A percentile compares a stretch with the other conserved stretches of the same genome.
Evolutionary conservation across 116 monocot genomes (phyloP).

Genomic region (Dioscorea cayenensis): DNA sequence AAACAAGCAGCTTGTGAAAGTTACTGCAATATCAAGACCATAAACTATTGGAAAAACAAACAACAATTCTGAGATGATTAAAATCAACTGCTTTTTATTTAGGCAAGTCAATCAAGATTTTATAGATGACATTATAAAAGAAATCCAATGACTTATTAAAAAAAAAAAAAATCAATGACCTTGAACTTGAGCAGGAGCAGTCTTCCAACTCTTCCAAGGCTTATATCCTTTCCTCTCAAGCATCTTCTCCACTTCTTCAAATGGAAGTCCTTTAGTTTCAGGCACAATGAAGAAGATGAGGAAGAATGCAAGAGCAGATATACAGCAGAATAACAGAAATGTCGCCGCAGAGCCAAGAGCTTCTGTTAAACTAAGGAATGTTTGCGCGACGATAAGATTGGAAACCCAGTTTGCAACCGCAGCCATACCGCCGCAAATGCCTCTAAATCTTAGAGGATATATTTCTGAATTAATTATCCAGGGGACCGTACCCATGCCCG

Average conservation of each 20-base stretch:
- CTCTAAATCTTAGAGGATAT: conserved; percentile 66
- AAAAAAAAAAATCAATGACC: neutral
- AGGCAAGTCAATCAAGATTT: too few species aligned
- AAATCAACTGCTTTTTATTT: neutral
- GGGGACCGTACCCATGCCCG: conserved; percentile 90
- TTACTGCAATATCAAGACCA: too few species aligned
- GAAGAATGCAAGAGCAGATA: conserved; percentile 41
- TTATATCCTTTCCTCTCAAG: conserved; percentile 35
- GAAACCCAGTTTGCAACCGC: conserved; percentile 86
- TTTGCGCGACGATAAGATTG: conserved; percentile 64
- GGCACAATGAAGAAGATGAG: conserved; percentile 57
- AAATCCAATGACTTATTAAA: too few species aligned
- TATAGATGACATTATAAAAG: too few species aligned
- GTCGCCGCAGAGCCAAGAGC: conserved; percentile 57
- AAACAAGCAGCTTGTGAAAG: too few species aligned
- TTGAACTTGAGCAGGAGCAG: neutral
- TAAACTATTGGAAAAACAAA: too few species aligned
- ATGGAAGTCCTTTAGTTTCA: conserved; percentile 68
- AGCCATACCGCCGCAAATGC: conserved; percentile 78
- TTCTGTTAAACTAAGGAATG: conserved; percentile 61
- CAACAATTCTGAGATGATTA: too few species aligned
- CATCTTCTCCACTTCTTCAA: conserved; percentile 83
- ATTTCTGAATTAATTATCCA: conserved; percentile 95
- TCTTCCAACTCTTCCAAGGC: conserved; percentile 48
- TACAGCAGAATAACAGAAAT: conserved; percentile 51